Conservation (phyloP, 208 protist species). For the Wallacemonas collosoma region DNA sequence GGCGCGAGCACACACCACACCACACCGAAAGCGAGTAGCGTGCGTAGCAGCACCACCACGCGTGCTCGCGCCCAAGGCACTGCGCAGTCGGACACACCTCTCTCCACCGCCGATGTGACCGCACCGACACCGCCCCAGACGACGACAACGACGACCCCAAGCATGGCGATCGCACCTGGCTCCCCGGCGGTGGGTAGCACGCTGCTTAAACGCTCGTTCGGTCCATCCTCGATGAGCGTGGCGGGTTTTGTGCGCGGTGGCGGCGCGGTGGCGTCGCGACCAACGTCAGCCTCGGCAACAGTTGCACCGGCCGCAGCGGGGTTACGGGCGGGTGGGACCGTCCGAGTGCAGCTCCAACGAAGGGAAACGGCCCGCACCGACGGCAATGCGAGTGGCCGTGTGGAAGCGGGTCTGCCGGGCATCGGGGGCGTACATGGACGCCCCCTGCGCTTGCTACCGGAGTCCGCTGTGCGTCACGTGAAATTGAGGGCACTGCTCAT, state of each 20-base stretch:
- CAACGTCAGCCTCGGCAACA: no score
- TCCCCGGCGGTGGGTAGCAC: slow-evolving; percentile 2
- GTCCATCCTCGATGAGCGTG: background rate
- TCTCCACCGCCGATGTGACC: slow-evolving; percentile 10
- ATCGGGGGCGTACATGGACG: slow-evolving; percentile 4
- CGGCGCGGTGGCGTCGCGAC: background rate
- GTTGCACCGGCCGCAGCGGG: no score
- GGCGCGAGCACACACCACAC: slow-evolving; percentile 2
- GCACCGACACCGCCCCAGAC: slow-evolving; percentile 18
- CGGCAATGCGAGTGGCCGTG: background rate
- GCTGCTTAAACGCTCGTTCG: slow-evolving; percentile 4
- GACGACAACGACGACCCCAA: background rate
- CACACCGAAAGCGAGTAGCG: background rate
- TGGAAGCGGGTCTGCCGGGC: background rate
- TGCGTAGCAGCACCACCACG: background rate
- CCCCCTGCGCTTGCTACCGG: slow-evolving; percentile 1
- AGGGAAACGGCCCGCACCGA: background rate
- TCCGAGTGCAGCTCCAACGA: slow-evolving; percentile 1
- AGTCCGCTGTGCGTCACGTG: slow-evolving; percentile 28
- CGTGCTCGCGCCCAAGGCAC: background rate
- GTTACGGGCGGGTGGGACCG: background rate
- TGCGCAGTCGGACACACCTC: background rate
- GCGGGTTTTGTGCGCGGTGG: background rate
- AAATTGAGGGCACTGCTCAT: slow-evolving; percentile 43
- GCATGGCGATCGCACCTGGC: background rate